These are phyloP conservation scores for Saksenaea oblongispora DNA, from an alignment of 371 early-diverging fungal genomes.

Conservation along the genomic window DNA sequence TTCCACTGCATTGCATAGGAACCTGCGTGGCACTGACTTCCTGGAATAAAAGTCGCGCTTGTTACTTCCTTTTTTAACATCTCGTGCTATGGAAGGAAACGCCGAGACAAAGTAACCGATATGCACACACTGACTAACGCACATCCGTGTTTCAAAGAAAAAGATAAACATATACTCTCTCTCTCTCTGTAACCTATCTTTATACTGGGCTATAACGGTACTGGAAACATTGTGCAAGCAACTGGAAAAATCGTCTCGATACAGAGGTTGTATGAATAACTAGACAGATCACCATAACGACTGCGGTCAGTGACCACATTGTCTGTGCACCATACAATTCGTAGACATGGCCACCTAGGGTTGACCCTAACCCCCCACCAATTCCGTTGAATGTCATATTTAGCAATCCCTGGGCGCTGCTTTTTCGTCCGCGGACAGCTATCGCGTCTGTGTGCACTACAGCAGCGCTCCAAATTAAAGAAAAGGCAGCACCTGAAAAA, in stretches of 20 bases:
- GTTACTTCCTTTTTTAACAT: too few relatives aligned
- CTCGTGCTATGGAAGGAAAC: too few relatives aligned
- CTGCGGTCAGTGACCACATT: conserved; percentile 27
- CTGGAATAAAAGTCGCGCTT: too few relatives aligned
- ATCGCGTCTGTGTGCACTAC: conserved; percentile 36
- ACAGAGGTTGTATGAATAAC: conserved; percentile 11
- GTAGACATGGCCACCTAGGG: conserved; percentile 29
- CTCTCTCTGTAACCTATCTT: too few relatives aligned
- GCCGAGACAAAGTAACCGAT: too few relatives aligned
- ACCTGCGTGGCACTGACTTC: too few relatives aligned
- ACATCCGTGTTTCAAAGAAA: too few relatives aligned
- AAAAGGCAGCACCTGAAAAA: conserved; percentile 19
- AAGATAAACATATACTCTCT: too few relatives aligned
- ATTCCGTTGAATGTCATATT: conserved; percentile 37
- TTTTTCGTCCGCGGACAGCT: conserved; percentile 24
- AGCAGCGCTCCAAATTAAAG: conserved; percentile 38
- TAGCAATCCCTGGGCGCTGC: conserved; percentile 34
- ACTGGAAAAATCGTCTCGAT: background rate
- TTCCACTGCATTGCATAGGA: too few relatives aligned
- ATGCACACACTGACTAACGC: too few relatives aligned
- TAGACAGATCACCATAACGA: conserved; percentile 17
- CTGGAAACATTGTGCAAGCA: background rate
- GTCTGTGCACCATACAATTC: conserved; percentile 21
- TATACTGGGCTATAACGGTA: background rate
- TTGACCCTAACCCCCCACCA: conserved; percentile 32